A percentile compares a stretch with the other conserved stretches of the same genome.
Conservation (phyloP, 106 monocot genomes). For the Dioscorea dumetorum region DNA sequence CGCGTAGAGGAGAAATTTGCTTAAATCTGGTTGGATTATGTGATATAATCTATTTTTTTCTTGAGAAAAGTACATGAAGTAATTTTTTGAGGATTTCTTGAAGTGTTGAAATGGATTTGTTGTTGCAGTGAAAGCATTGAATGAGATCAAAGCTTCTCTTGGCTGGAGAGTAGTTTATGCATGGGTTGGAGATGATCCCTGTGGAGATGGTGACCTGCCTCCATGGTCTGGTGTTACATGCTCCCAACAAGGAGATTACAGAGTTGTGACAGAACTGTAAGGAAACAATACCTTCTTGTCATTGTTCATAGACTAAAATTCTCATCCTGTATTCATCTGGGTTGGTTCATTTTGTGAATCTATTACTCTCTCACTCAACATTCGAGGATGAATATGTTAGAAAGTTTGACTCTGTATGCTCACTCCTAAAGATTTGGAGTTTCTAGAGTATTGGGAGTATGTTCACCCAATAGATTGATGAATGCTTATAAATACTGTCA, state of each 20-base stretch:
- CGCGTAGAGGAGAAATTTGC: neutral
- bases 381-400: too few relatives aligned
- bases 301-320: neutral
- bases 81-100: neutral
- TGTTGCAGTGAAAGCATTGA: constrained; percentile 94
- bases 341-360: too few relatives aligned
- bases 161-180: constrained; percentile 99
- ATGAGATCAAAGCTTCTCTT: constrained; percentile 97
- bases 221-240: constrained; percentile 98
- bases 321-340: neutral
- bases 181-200: constrained; percentile 99
- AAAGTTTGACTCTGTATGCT: too few relatives aligned
- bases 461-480: too few relatives aligned
- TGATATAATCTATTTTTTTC: neutral
- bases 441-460: too few relatives aligned
- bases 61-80: neutral
- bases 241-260: constrained; percentile 96
- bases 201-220: constrained; percentile 86
- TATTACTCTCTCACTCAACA: too few relatives aligned
- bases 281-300: constrained; percentile 9
- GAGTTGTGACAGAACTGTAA: constrained; percentile 98
- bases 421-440: too few relatives aligned
- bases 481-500: too few relatives aligned
- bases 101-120: neutral
- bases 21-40: neutral